A percentile compares a stretch with the other conserved stretches of the same genome.
These are phyloP conservation scores for Flaveria sonorensis DNA, from an alignment of 129 eudicot genomes.

Conservation along the genomic window DNA sequence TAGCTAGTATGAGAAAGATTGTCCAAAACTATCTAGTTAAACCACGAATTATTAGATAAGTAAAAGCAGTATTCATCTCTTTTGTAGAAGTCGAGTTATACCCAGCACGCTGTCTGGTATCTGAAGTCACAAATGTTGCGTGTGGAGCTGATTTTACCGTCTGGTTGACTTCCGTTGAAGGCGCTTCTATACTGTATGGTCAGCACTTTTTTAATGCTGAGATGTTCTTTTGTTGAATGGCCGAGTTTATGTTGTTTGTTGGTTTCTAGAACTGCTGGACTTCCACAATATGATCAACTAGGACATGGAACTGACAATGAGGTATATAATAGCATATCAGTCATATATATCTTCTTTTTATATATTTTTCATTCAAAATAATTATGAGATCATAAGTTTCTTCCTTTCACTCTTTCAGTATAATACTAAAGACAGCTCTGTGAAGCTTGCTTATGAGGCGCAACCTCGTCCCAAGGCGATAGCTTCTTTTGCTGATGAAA, in stretches of 20 bases:
- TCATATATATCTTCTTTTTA: neutral
- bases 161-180: constrained; percentile 78
- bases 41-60: neutral
- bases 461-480: constrained; percentile 92
- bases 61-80: neutral
- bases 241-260: neutral
- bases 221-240: neutral
- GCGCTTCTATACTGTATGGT: constrained; percentile 91
- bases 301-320: constrained; percentile 96
- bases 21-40: neutral
- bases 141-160: constrained; percentile 97
- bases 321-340: constrained; percentile 42
- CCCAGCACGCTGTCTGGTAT: constrained; percentile 74
- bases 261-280: constrained; percentile 80
- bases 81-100: constrained; percentile 69
- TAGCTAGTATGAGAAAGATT: too few relatives aligned
- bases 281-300: constrained; percentile 97
- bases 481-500: constrained; percentile 69
- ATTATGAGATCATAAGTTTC: neutral
- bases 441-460: constrained; percentile 91
- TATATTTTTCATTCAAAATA: neutral
- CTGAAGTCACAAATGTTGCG: constrained; percentile 61
- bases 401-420: constrained; percentile 48
- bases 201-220: constrained; percentile 7
- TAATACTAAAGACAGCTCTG: constrained; percentile 94